Evolutionary conservation across 2,329 filamentous ascomycete species (phyloP).

Genomic region (Cladophialophora exuberans): DNA sequence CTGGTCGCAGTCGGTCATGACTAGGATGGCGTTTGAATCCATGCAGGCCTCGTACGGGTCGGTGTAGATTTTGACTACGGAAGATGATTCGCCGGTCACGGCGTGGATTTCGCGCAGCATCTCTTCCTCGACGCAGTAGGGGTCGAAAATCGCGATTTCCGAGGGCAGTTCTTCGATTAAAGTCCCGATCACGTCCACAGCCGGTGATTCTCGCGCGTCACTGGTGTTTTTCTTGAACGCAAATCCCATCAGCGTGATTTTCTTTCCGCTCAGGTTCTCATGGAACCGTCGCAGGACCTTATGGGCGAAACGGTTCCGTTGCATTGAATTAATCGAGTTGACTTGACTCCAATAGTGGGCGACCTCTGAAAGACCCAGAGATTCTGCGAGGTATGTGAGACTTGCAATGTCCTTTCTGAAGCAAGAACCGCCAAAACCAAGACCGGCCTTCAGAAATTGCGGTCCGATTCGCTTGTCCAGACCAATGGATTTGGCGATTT

Average conservation of each 20-base stretch:
- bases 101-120: conserved; percentile 45
- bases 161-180: conserved; percentile 66
- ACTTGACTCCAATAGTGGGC: conserved; percentile 76
- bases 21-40: conserved; percentile 52
- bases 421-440: conserved; percentile 79
- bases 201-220: conserved; percentile 72
- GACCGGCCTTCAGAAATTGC: conserved; percentile 72
- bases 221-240: conserved; percentile 81
- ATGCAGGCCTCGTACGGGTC: conserved; percentile 52
- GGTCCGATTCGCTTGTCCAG: conserved; percentile 72
- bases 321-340: conserved; percentile 75
- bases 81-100: conserved; percentile 22
- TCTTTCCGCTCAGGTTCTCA: conserved; percentile 68
- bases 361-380: conserved; percentile 70
- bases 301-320: conserved; percentile 68
- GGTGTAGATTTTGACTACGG: conserved; percentile 43
- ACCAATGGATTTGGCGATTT: conserved; percentile 69
- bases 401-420: conserved; percentile 81
- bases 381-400: conserved; percentile 73
- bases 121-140: conserved; percentile 48
- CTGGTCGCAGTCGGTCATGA: conserved; percentile 59
- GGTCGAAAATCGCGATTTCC: conserved; percentile 71
- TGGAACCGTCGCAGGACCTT: conserved; percentile 69
- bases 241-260: conserved; percentile 72
- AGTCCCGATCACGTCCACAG: conserved; percentile 68